Evolutionary conservation across 805 yeast genomes (phyloP).

Genomic region (Wickerhamiella allomyrinae): DNA sequence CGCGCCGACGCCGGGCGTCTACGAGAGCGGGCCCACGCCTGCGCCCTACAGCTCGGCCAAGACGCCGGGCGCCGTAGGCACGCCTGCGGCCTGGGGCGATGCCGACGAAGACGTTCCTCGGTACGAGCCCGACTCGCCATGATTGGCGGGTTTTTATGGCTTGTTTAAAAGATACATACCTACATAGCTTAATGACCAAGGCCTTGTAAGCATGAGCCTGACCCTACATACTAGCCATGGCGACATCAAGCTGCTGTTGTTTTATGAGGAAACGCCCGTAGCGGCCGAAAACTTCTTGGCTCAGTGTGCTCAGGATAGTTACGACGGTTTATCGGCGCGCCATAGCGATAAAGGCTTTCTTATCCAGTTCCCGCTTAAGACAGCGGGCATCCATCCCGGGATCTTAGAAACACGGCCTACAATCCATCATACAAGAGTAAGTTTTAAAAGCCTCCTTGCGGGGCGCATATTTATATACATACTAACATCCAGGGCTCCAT

Average conservation of each 20-base stretch:
- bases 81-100: conserved; percentile 26
- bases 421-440: conserved; percentile 2
- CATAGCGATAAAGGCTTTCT: background rate
- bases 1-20: conserved; percentile 20
- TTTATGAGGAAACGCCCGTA: conserved; percentile 28
- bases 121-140: conserved; percentile 25
- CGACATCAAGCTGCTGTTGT: conserved; percentile 28
- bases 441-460: background rate
- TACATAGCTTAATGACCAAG: too few relatives aligned
- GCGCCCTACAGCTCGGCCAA: conserved; percentile 14
- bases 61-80: conserved; percentile 19
- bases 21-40: conserved; percentile 27
- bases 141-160: background rate
- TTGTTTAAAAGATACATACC: too few relatives aligned
- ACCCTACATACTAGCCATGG: conserved; percentile 28
- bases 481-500: conserved; percentile 20
- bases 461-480: background rate
- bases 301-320: conserved; percentile 33
- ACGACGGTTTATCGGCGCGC: conserved; percentile 18
- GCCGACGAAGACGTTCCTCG: conserved; percentile 24
- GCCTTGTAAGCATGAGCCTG: conserved; percentile 4
- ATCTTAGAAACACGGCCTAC: background rate
- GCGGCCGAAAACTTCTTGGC: conserved; percentile 31
- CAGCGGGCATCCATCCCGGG: background rate
- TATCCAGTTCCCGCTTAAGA: background rate